A percentile compares a stretch with the other conserved stretches of the same genome.
phyloP scores from a whole-genome alignment of 495 filamentous ascomycete species.

The Thermochaetoides thermophila region DNA sequence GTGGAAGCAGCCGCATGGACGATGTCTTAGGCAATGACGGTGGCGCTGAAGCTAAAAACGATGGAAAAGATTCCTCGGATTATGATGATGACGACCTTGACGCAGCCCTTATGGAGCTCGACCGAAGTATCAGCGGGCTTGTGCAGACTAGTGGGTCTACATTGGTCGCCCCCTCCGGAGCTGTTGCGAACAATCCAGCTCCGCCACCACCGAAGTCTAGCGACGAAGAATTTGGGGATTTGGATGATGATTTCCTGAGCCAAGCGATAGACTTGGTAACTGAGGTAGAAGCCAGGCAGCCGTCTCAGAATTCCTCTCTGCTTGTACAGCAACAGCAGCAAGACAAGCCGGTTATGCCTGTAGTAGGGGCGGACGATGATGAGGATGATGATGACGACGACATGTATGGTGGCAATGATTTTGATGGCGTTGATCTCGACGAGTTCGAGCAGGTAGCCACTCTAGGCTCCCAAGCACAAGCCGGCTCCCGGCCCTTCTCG shows the following conservation, averaged over 20 bases:
- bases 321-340: not conserved
- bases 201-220: not conserved
- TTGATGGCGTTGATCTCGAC: constrained; percentile 56
- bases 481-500: constrained; percentile 12
- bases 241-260: constrained; percentile 46
- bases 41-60: too few species aligned
- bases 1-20: too few species aligned
- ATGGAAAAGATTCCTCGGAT: too few species aligned
- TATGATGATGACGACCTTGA: constrained; percentile 37
- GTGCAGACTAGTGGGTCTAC: constrained; percentile 36
- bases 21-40: too few species aligned
- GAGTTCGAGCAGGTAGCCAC: constrained; percentile 45
- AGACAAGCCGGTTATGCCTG: too few species aligned
- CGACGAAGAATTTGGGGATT: constrained; percentile 38
- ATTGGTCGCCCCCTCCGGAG: constrained; percentile 20
- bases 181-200: constrained; percentile 8
- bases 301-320: constrained; percentile 1
- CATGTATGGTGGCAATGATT: constrained; percentile 43
- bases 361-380: too few species aligned
- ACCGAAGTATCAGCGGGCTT: constrained; percentile 30
- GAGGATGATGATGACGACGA: constrained; percentile 18
- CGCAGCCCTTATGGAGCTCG: constrained; percentile 37
- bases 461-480: constrained; percentile 18
- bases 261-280: constrained; percentile 44
- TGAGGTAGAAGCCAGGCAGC: constrained; percentile 25